Base-by-base conservation (phyloP, 441 rosid genomes). In the Syzygium syzygioides region DNA sequence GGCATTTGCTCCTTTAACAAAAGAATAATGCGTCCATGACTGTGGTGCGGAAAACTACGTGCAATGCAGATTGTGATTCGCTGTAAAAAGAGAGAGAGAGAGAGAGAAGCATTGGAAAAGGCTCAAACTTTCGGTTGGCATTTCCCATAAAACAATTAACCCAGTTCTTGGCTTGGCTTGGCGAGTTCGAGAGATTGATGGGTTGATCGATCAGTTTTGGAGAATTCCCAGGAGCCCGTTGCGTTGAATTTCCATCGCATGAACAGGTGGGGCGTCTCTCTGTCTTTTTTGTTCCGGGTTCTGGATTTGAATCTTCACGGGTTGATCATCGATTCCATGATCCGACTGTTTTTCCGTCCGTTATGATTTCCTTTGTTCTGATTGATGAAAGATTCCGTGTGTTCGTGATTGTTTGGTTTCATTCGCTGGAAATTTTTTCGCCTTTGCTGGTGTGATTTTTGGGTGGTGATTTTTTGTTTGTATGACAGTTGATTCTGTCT, bases 21-120 rank as follows among this genome's bases (percentile, higher is more conserved):
- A 62, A 71, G 41, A 52, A 64, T 30, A 25, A 76, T 30, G 84
- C 56, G 55, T 12, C 32, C 54, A 41, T 55, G 62, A n/a, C 83
- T 57, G 11, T 76, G 83, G 53, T 76, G 83, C 25, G 68, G 93
- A 91, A 89, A 90, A 86, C 93, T 88, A 93, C 93, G 94, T 94
- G 94, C 92, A 89, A 87, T 92, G 90, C 87, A 76, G 90, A 57
- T 79, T 80, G 83, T 76, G 83, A 76, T 76, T 76, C 83, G 83
- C 83, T 76, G 83, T 76, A 41, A 76, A 76, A 2, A n/a, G 76
- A 64, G 37, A 64, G 76, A 76, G 28, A 68, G 80, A 71, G 25
- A 66, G 79, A 34, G 86, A 79, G 34, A 83, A 26, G 26, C 57
- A 56, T 66, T 66, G 84, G 87, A 52, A 85, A 88, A 88, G 90